A percentile compares a stretch with the other conserved stretches of the same genome.
phyloP scores from a whole-genome alignment of 495 filamentous ascomycete species.

The Penicillium flavigenum region DNA sequence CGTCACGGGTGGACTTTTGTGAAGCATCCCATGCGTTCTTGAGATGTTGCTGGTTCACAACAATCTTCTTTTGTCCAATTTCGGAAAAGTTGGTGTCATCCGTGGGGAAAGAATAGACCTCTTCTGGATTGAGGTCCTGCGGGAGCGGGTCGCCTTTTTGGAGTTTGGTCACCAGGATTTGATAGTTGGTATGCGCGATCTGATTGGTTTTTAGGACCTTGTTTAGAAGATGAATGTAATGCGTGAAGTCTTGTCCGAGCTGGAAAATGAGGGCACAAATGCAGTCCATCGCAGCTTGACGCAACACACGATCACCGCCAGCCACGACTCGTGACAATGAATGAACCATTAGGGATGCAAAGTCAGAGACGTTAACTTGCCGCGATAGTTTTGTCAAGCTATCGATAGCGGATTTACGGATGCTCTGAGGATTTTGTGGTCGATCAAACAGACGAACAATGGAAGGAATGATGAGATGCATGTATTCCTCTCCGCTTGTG shows the following conservation, averaged over 20 bases:
- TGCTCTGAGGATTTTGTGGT: constrained; percentile 67
- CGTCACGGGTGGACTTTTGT: constrained; percentile 91
- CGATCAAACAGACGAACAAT: constrained; percentile 91
- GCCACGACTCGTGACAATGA: constrained; percentile 78
- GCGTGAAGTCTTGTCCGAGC: constrained; percentile 88
- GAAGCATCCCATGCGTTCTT: constrained; percentile 97
- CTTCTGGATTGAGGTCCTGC: constrained; percentile 88
- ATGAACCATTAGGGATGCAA: constrained; percentile 91
- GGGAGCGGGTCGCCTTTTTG: constrained; percentile 91
- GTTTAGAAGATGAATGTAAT: constrained; percentile 88
- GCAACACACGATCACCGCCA: constrained; percentile 65
- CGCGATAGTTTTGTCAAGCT: constrained; percentile 91
- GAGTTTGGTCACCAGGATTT: constrained; percentile 84
- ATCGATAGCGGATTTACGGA: constrained; percentile 88
- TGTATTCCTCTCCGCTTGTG: constrained; percentile 94
- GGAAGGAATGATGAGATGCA: constrained; percentile 98
- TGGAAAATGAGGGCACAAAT: constrained; percentile 94
- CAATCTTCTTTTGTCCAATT: constrained; percentile 86
- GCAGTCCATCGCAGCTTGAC: constrained; percentile 88
- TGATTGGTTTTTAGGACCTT: constrained; percentile 66
- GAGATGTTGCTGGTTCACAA: constrained; percentile 94
- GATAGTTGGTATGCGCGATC: constrained; percentile 82
- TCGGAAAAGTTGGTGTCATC: constrained; percentile 80
- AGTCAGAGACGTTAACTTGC: constrained; percentile 97
- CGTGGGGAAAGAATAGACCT: constrained; percentile 71